Evolutionary conservation across 108 stramenopile species (phyloP), one percentile per base, ranked within the genome.

Genomic region (Cyclotella baltica): DNA sequence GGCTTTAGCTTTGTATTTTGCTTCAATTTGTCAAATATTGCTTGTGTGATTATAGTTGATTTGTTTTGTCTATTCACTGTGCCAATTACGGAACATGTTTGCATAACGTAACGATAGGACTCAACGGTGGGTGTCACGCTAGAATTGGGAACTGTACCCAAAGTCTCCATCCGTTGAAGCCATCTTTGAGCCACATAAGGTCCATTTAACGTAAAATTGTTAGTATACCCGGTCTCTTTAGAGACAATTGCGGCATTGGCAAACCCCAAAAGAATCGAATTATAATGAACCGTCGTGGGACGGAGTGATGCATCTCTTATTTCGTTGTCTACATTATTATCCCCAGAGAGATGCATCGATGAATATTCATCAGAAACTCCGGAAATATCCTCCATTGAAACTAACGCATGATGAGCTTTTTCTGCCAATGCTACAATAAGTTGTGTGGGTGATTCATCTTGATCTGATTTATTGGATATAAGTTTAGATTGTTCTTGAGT

Each of bases 101-200:
- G 75, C 78, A 84, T 84, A 34, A 84, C 83, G 34, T 76, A 67
- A 68, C 70, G 69, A 63, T 84, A 84, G 27, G 67, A 80, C n/a
- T 80, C 75, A 1, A 84, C 74, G 34, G 78, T 80, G 31, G 83
- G 78, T 36, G 74, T 18, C 13, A 80, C 78, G 0, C 66, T 47
- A 27, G 66, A 73, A 23, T 36, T 30, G 25, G 66, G 30, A 29
- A 75, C 78, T 23, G 67, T 50, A 23, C 67, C 52, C 13, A 84
- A 62, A 10, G 83, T 76, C 52, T 84, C 83, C 83, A 84, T 84
- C 6, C 83, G 83, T 63, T 55, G 52, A 16, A 84, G 83, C 83
- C 78, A 80, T 33, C 78, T 62, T 46, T 69, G 67, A 5, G 83
- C 78, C 31, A 80, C 62, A 46, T 69, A 76, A 22, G 79, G 83